Evolutionary conservation across 2,329 filamentous ascomycete genomes (phyloP), one percentile per base, ranked within the genome.

Genomic region (Trichoderma arundinaceum): DNA sequence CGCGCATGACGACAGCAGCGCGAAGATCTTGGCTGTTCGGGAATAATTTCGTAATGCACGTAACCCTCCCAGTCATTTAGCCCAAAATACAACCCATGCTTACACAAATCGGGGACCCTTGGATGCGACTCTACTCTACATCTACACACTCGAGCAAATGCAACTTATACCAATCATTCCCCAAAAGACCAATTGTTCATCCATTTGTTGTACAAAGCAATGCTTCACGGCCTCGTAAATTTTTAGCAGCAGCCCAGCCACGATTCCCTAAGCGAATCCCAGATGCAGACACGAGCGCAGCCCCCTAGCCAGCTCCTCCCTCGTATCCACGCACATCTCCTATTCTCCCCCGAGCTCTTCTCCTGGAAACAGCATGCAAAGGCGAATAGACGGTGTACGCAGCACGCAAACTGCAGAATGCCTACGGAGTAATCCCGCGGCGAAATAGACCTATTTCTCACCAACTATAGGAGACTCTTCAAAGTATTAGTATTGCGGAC

Each of bases 11-110:
- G 57, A 60, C 57, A 60, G 8, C 7, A 15, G 13, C 43, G 17
- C 32, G 57, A 39, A 49, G 57, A 60, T 60, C 57, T 49, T 48
- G 19, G 43, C 44, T n/a, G 38, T 60, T 60, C 57, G 57, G 57
- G 57, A 49, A 49, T 60, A 60, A 60, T 49, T 10, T 35, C 5
- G 32, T 19, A 49, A 60, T 60, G 57, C 57, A 60, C 17, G 43
- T 44, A 60, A 19, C 57, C 57, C 52, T 54, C 52, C 38, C 38
- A n/a, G 19, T 19, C 5, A 7, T 12, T 33, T 35, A 59, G 41
- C 7, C 12, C 9, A 35, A 48, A 48, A 17, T 7, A 13, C 38
- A 46, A 48, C 33, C 33, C 9, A 15, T 33, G 6, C 48, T 12
- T 4, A n/a, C 22, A 28, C 22, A 51, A 8, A 33, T 17, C 15